Percentiles rank a stretch among this genome's conserved stretches.
Conservation (phyloP, 2,329 filamentous ascomycete genomes). For the Penicillium nordicum region DNA sequence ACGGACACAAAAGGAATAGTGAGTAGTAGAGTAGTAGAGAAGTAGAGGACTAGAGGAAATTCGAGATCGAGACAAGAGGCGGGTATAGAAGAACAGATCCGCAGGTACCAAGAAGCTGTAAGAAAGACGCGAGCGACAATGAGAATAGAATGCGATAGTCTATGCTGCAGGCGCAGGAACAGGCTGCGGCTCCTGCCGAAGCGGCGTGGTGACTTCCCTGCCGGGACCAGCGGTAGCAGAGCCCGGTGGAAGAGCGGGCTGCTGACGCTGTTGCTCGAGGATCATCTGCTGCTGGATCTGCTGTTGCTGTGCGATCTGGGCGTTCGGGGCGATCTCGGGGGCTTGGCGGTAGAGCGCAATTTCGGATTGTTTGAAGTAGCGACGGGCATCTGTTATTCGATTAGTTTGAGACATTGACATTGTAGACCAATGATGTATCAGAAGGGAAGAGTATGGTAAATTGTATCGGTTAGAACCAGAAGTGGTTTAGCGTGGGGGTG, state of each 20-base stretch:
- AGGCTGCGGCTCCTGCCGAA: conserved; percentile 16
- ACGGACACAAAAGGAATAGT: conserved; percentile 6
- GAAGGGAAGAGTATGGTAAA: conserved; percentile 14
- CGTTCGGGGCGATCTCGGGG: conserved; percentile 44
- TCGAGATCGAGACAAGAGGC: conserved; percentile 8
- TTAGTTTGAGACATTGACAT: conserved; percentile 5
- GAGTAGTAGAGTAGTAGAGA: neutral
- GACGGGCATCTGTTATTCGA: conserved; percentile 67
- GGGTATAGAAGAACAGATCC: conserved; percentile 22
- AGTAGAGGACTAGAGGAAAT: neutral
- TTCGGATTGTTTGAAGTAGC: conserved; percentile 99
- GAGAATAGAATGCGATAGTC: conserved; percentile 1
- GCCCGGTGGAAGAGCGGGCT: conserved; percentile 36
- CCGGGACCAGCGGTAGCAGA: conserved; percentile 35
- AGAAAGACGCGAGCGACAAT: conserved; percentile 3
- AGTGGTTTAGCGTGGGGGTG: conserved; percentile 33
- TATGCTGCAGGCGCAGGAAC: conserved; percentile 29
- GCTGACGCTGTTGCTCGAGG: conserved; percentile 32
- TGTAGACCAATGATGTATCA: conserved; percentile 4
- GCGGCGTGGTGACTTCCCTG: conserved; percentile 20
- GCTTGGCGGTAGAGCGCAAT: conserved; percentile 90
- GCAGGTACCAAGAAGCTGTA: neutral
- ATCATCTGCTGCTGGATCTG: conserved; percentile 40
- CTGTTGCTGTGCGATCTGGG: conserved; percentile 41
- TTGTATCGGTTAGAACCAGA: conserved; percentile 16